A percentile compares a stretch with the other conserved stretches of the same genome.
These are phyloP conservation scores for Achlya hypogyna DNA, from an alignment of 352 stramenopile species.

Conservation along the genomic window DNA sequence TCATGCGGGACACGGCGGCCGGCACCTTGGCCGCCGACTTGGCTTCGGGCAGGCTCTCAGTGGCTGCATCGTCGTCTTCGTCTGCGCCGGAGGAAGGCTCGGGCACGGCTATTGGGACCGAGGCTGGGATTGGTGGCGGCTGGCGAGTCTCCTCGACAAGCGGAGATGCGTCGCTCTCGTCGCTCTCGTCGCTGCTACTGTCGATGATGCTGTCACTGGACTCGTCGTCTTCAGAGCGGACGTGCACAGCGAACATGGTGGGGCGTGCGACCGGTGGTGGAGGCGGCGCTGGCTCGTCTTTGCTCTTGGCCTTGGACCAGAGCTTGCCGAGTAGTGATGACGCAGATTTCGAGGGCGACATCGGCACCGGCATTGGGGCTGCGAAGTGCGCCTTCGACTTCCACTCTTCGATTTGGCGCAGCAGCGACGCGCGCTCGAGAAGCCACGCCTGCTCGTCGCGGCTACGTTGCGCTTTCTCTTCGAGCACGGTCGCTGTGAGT, in stretches of 20 bases:
- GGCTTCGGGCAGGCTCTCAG: neutral
- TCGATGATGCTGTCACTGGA: slow-evolving; percentile 83
- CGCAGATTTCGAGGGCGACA: neutral
- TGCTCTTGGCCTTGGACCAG: slow-evolving; percentile 11
- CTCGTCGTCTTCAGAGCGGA: slow-evolving; percentile 43
- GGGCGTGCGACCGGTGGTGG: slow-evolving; percentile 24
- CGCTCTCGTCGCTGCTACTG: slow-evolving; percentile 33
- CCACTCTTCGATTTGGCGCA: neutral
- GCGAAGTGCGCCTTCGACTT: slow-evolving; percentile 1
- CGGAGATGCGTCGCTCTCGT: slow-evolving; percentile 15
- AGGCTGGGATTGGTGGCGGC: slow-evolving; percentile 17
- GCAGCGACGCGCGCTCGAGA: neutral
- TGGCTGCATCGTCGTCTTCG: slow-evolving; percentile 38
- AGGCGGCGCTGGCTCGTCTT: neutral
- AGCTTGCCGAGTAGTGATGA: slow-evolving; percentile 14
- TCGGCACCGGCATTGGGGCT: neutral
- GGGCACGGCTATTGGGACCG: no score
- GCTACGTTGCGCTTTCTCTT: neutral
- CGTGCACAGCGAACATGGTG: slow-evolving; percentile 68
- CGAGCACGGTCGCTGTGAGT: neutral
- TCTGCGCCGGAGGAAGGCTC: neutral
- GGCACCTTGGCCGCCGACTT: neutral
- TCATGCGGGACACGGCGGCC: slow-evolving; percentile 43
- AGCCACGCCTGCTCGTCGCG: slow-evolving; percentile 3
- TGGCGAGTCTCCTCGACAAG: slow-evolving; percentile 22